phyloP scores from a whole-genome alignment of 768 basidiomycete species.

The Sporobolomyces pararoseus region DNA sequence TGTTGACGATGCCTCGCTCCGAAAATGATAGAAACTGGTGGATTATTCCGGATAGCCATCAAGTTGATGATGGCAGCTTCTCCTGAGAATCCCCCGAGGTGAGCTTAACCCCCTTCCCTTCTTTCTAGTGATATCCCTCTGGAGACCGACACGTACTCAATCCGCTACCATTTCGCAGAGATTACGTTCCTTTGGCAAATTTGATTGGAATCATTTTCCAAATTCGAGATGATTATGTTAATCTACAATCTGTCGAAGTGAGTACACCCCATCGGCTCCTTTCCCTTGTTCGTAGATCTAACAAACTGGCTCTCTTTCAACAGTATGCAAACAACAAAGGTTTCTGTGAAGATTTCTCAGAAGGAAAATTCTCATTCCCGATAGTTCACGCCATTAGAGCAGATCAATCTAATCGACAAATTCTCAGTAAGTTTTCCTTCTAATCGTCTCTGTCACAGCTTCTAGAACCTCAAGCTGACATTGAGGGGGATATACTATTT shows the following conservation, averaged over 20 bases:
- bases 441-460: too few relatives aligned
- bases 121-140: background rate
- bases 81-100: slow-evolving; percentile 48
- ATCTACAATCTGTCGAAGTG: slow-evolving; percentile 80
- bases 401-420: slow-evolving; percentile 68
- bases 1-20: background rate
- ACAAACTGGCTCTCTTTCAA: background rate
- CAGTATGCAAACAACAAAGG: slow-evolving; percentile 71
- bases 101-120: background rate
- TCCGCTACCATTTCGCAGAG: slow-evolving; percentile 41
- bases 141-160: too few relatives aligned
- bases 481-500: background rate
- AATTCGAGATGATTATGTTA: slow-evolving; percentile 96
- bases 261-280: slow-evolving; percentile 19
- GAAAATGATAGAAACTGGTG: slow-evolving; percentile 73
- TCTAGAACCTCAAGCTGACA: too few relatives aligned
- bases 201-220: slow-evolving; percentile 93
- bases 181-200: slow-evolving; percentile 89
- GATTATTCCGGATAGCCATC: slow-evolving; percentile 82
- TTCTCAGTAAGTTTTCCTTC: slow-evolving; percentile 64
- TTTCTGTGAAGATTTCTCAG: slow-evolving; percentile 88
- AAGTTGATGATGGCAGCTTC: slow-evolving; percentile 86
- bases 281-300: background rate
- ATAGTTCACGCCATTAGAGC: slow-evolving; percentile 83
- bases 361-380: slow-evolving; percentile 97